Base-by-base conservation (phyloP, 2,329 filamentous ascomycete genomes). In the Cladosporium sp. region DNA sequence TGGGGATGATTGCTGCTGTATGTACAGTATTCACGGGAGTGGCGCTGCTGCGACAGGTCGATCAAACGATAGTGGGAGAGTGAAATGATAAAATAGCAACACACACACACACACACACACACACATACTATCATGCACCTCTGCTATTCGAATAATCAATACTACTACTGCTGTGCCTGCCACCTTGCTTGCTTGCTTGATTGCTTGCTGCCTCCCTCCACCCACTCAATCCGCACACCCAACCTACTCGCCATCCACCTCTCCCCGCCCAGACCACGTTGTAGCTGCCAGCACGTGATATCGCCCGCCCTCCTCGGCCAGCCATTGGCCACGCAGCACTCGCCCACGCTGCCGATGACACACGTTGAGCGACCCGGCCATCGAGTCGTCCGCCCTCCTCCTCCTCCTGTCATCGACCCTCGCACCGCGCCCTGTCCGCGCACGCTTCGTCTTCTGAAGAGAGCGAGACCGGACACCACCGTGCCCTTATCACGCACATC, bases 331-430 rank as follows among this genome's bases (percentile, higher is more conserved):
- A 13, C 28, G 2, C 30, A 18, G 2, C 28, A 21, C 21, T 32
- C 28, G 54, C 30, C 28, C 54, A 36, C 32, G 30, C n/a, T 39
- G 30, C 14, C 54, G 32, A 57, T 57, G 54, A 57, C 54, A 57
- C 32, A 57, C 54, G 54, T 57, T 57, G 54, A 57, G 54, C 32
- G 23, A 39, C 32, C 30, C 51, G 51, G 51, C 51, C 51, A 39
- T 32, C 54, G 25, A 18, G 30, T 25, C 32, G 28, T 30, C 53
- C 30, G 23, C 49, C 48, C 5, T 6, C 21, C 13, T 16, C 18
- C 36, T 39, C 36, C 39, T 46, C 39, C 39, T 46, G 39, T 46
- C 39, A 46, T 46, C n/a, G n/a, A 28, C 49, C 26, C 49, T 28
- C 25, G 25, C 51, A 32, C 51, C 26, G 26, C 51, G 51, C 51